These are phyloP conservation scores for Entophlyctis helioformis DNA, from an alignment of 192 early-diverging fungal species.

Conservation along the genomic window DNA sequence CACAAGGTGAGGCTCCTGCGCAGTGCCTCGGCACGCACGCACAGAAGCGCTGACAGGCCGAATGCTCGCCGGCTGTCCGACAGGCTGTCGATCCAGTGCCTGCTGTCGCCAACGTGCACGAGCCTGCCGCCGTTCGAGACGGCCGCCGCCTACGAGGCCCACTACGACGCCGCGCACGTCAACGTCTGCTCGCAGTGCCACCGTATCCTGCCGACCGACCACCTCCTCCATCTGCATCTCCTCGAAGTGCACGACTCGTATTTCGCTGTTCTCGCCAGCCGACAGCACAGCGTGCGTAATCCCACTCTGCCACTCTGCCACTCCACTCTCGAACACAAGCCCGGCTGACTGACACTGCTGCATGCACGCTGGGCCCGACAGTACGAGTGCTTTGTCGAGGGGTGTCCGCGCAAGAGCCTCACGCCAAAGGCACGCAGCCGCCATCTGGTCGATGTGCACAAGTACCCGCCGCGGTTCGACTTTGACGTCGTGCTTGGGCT, in stretches of 20 bases:
- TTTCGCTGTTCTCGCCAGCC: background rate
- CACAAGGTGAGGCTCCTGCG: too few species aligned
- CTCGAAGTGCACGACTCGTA: constrained; percentile 13
- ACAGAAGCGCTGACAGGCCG: too few species aligned
- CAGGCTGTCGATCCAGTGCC: too few species aligned
- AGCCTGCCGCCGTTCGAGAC: constrained; percentile 5
- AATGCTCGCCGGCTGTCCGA: too few species aligned
- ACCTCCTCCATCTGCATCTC: constrained; percentile 20
- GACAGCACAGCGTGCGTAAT: background rate
- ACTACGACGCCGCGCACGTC: constrained; percentile 12
- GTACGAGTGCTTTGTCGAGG: constrained; percentile 14
- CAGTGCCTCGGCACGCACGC: too few species aligned
- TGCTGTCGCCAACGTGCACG: background rate
- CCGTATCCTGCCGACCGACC: constrained; percentile 13
- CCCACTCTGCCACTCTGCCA: too few species aligned
- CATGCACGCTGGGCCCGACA: background rate
- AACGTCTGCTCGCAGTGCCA: constrained; percentile 15
- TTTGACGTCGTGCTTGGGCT: too few species aligned
- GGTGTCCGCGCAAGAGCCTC: constrained; percentile 1
- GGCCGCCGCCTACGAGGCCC: constrained; percentile 9
- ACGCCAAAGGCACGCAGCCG: too few species aligned
- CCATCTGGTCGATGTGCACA: too few species aligned
- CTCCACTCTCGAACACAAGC: too few species aligned
- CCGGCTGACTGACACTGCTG: too few species aligned
- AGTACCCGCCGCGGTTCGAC: too few species aligned